Evolutionary conservation across 805 yeast genomes (phyloP), one percentile per base, ranked within the genome.

Genomic region (Jamesozyma hellenica): DNA sequence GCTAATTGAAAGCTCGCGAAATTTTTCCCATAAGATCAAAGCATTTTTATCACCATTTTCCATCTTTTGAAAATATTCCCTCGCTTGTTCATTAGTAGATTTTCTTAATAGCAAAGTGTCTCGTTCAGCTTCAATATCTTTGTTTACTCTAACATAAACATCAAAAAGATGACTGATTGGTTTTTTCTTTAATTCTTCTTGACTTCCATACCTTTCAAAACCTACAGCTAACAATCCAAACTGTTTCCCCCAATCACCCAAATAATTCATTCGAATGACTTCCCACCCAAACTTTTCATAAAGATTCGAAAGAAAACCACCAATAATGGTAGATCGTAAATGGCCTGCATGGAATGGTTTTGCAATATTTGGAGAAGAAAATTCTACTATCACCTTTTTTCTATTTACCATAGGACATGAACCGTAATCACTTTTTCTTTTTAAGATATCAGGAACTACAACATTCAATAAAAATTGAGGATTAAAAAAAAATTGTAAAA

Each of bases 261-360:
- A 71, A 65, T 90, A 90, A 70, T 90, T 90, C 69, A 90, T 72
- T 65, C 96, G 75, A 49, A 74, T 65, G 33, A 92, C 98, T 14
- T 84, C 75, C 83, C 90, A 90, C 33, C 97, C 97, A 42, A 79
- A 70, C 51, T 76, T 79, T 64, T 87, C 95, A 60, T 92, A 84
- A 59, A 90, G 70, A 64, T 88, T 90, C 30, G 95, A 66, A 36
- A 90, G 63, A 66, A 87, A 92, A 6, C 97, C 97, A 50, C 98
- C 98, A 60, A 90, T 90, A 58, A 90, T 90, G 34, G 98, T 90
- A 31, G 95, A 83, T 64, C 98, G 80, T 63, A 90, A 75, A 63
- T 90, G 98, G 42, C 98, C 98, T 40, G 98, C 98, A 60, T 90
- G 98, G 81, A 90, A 90, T 13, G 98, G 98, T 67, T 90, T 90